phyloP scores from a whole-genome alignment of 1,284 basidiomycete species.

The Meira miltonrushii region DNA sequence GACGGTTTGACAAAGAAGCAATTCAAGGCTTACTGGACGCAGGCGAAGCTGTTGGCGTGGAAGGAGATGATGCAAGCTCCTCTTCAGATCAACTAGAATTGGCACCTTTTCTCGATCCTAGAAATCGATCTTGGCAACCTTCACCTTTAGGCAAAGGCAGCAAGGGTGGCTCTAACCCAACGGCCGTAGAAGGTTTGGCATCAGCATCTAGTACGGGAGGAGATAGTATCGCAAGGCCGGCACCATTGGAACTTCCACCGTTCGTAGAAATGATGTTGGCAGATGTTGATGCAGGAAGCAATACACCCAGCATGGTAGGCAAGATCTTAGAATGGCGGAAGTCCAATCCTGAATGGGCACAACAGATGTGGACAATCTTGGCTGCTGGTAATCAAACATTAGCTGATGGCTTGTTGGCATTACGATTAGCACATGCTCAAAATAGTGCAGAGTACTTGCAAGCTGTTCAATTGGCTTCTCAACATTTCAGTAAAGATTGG shows the following conservation, averaged over 20 bases:
- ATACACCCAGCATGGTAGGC: constrained; percentile 48
- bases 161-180: constrained; percentile 20
- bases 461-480: constrained; percentile 46
- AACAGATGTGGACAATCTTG: constrained; percentile 45
- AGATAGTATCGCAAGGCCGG: constrained; percentile 22
- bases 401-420: constrained; percentile 38
- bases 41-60: constrained; percentile 25
- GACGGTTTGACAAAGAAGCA: constrained; percentile 69
- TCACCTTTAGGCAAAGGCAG: constrained; percentile 20
- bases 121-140: constrained; percentile 42
- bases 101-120: constrained; percentile 22
- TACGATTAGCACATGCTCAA: constrained; percentile 31
- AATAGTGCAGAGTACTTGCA: constrained; percentile 39
- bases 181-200: constrained; percentile 37
- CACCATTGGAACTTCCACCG: constrained; percentile 43
- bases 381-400: constrained; percentile 42
- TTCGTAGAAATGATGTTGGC: constrained; percentile 42
- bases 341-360: constrained; percentile 45
- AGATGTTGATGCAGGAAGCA: constrained; percentile 49
- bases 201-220: too few species aligned
- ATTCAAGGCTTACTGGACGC: constrained; percentile 31
- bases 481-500: constrained; percentile 21
- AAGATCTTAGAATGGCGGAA: constrained; percentile 42
- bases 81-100: background rate
- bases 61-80: constrained; percentile 15